Percentiles rank a stretch among this genome's conserved stretches.
Conservation (phyloP, 805 yeast species). For the Candida piceae region DNA sequence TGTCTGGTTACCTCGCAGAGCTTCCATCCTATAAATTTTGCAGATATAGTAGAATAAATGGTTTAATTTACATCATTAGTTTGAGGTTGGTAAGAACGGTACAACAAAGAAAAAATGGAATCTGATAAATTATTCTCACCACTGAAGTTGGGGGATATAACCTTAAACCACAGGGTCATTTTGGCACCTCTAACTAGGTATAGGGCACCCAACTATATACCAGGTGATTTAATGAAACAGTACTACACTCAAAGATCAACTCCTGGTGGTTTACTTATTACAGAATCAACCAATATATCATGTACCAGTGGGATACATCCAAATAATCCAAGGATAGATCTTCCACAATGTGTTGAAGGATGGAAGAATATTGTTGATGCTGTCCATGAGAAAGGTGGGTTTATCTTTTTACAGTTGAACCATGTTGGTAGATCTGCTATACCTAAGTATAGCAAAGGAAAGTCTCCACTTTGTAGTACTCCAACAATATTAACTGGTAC, state of each 20-base stretch:
- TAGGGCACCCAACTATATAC: slow-evolving; percentile 29
- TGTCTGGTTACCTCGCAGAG: no score
- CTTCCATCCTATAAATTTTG: no score
- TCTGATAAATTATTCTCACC: slow-evolving; percentile 30
- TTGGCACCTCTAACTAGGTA: slow-evolving; percentile 45
- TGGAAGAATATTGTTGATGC: slow-evolving; percentile 39
- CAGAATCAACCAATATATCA: slow-evolving; percentile 33
- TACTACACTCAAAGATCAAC: slow-evolving; percentile 31
- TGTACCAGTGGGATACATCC: slow-evolving; percentile 19
- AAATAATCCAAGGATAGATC: slow-evolving; percentile 14
- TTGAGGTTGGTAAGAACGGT: no score
- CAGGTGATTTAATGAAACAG: slow-evolving; percentile 27
- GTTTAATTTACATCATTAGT: no score
- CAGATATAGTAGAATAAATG: no score
- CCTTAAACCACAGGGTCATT: slow-evolving; percentile 35
- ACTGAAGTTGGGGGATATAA: slow-evolving; percentile 32
- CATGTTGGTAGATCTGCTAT: slow-evolving; percentile 39
- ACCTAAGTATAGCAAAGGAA: slow-evolving; percentile 7
- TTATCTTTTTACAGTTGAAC: slow-evolving; percentile 40
- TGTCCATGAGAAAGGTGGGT: slow-evolving; percentile 40
- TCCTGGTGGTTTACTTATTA: slow-evolving; percentile 29
- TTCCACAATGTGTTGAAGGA: slow-evolving; percentile 25
- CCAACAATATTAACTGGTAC: slow-evolving; percentile 7
- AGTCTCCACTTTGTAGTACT: slow-evolving; percentile 10
- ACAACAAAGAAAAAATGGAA: background rate